Percentiles rank a stretch among this genome's conserved stretches.
Evolutionary conservation across 2,329 filamentous ascomycete species (phyloP).

Genomic region (Amylocarpus encephaloides): DNA sequence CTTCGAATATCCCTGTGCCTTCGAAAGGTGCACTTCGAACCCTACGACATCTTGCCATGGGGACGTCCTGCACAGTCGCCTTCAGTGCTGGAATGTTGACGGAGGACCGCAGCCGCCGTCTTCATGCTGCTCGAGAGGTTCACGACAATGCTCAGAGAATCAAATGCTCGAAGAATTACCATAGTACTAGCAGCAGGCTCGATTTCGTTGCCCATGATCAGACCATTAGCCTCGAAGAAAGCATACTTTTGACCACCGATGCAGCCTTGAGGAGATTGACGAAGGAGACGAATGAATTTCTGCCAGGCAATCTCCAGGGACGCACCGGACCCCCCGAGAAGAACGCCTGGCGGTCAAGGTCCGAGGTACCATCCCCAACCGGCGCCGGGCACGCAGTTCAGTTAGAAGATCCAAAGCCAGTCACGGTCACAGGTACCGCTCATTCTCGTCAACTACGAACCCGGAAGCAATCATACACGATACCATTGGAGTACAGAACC

Average conservation of each 20-base stretch:
- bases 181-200: slow-evolving; percentile 25
- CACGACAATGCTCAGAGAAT: slow-evolving; percentile 48
- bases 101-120: slow-evolving; percentile 50
- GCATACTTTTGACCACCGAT: slow-evolving; percentile 18
- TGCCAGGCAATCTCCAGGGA: background rate
- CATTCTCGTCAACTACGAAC: too few species aligned
- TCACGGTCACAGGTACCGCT: too few species aligned
- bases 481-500: too few species aligned
- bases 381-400: too few species aligned
- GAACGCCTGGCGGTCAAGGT: background rate
- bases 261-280: slow-evolving; percentile 6
- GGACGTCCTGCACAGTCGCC: slow-evolving; percentile 51
- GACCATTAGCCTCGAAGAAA: slow-evolving; percentile 14
- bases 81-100: slow-evolving; percentile 38
- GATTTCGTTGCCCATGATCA: slow-evolving; percentile 23
- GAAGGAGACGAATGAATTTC: slow-evolving; percentile 8
- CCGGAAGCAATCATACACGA: too few species aligned
- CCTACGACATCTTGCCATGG: slow-evolving; percentile 49
- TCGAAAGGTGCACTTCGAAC: slow-evolving; percentile 50
- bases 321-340: background rate
- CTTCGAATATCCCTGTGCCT: slow-evolving; percentile 41
- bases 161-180: slow-evolving; percentile 38
- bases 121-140: slow-evolving; percentile 44
- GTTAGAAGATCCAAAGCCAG: too few species aligned
- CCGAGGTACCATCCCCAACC: too few species aligned